Conservation (phyloP, 805 yeast species). For the Schizosaccharomyces lindneri region DNA sequence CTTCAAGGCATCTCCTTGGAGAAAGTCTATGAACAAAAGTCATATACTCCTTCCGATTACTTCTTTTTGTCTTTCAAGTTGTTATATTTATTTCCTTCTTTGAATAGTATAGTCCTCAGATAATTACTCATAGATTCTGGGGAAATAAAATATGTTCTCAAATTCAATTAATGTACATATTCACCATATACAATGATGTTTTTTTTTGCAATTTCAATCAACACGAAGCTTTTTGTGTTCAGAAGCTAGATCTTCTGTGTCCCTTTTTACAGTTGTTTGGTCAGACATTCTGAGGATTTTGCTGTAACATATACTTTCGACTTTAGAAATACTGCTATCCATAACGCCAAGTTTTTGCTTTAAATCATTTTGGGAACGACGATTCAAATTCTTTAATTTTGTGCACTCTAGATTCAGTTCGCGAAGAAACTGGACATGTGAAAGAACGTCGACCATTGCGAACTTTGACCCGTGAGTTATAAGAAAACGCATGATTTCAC, state of each 20-base stretch:
- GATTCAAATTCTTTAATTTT: neutral
- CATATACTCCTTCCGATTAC: too few relatives aligned
- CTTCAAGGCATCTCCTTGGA: neutral
- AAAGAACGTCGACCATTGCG: neutral
- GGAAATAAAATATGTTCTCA: too few relatives aligned
- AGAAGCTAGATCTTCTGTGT: neutral
- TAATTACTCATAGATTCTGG: too few relatives aligned
- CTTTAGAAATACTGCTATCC: neutral
- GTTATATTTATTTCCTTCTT: too few relatives aligned
- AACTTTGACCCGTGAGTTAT: neutral
- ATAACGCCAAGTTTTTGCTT: neutral
- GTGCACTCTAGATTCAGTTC: neutral
- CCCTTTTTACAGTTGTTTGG: neutral
- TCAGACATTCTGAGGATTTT: neutral
- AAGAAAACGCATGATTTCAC: slow-evolving; percentile 17
- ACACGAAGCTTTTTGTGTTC: neutral
- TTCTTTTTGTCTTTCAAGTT: too few relatives aligned
- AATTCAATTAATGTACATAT: too few relatives aligned
- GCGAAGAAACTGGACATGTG: neutral
- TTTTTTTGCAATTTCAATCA: too few relatives aligned
- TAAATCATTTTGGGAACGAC: neutral
- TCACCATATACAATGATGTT: too few relatives aligned
- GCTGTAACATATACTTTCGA: neutral
- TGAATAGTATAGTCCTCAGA: too few relatives aligned
- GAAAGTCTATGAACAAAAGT: neutral